Evolutionary conservation across 1,284 basidiomycete species (phyloP), one percentile per base, ranked within the genome.

Genomic region (Trichosporon sp.): DNA sequence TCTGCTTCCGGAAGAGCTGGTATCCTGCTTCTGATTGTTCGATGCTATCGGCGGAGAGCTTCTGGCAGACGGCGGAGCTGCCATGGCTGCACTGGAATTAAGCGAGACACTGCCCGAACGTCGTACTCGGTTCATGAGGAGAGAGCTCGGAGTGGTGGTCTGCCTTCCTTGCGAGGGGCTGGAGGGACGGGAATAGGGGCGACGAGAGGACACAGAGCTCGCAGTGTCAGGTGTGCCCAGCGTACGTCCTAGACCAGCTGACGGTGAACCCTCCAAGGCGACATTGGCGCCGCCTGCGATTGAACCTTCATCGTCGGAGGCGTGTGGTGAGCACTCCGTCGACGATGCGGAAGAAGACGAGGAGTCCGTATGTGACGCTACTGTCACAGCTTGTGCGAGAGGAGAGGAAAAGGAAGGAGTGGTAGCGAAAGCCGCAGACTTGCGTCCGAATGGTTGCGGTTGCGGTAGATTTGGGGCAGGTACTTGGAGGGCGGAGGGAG

Each of bases 351-450:
- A 54, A 0, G 75, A 71, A 0, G 73, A 74, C 0, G 77, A 78
- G 0, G 69, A 71, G 60, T 77, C 75, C 0, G 75, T 77, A 29
- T 76, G 72, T 0, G 68, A 67, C 0, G 75, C 76, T 1, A 78
- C 77, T 1, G 74, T 78, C 37, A 76, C 73, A 0, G 77, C 77
- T 58, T 76, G 74, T 6, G 77, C 77, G 1, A 80, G 68, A 1
- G 78, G 78, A 0, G 77, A 78, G 4, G 78, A 78, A 62, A 79
- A 79, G 0, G 78, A 78, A 2, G 78, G 78, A 0, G 78, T 78
- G 0, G 78, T 74, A 2, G 71, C 78, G 62, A 79, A 80, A 3
- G 69, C 70, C 1, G 70, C 69, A 56, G 74, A 71, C 61, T 74
- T 76, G 44, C 76, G 71, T 49, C 73, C 73, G 49, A 72, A 71